Percentiles rank a stretch among this genome's conserved stretches.
Evolutionary conservation across 1,284 basidiomycete genomes (phyloP).

Genomic region (Naganishia sp.): DNA sequence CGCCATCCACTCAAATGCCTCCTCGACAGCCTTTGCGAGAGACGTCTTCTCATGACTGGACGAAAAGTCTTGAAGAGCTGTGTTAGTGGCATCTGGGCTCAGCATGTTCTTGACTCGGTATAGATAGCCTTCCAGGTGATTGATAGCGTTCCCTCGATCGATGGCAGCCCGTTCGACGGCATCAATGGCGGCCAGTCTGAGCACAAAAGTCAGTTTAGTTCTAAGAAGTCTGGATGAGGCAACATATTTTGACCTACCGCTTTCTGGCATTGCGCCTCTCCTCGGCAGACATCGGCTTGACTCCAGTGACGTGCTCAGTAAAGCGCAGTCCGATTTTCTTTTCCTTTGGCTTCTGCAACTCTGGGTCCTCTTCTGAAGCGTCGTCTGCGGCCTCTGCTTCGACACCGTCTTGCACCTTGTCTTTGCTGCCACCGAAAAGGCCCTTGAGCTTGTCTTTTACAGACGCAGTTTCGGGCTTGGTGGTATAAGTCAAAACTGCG

Average conservation of each 20-base stretch:
- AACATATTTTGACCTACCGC: constrained; percentile 57
- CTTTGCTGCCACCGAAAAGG: constrained; percentile 68
- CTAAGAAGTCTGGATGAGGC: not conserved
- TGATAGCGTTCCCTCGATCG: constrained; percentile 84
- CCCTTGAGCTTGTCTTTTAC: constrained; percentile 76
- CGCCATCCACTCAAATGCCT: constrained; percentile 77
- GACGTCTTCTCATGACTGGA: constrained; percentile 68
- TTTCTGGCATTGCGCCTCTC: constrained; percentile 71
- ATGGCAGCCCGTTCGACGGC: constrained; percentile 73
- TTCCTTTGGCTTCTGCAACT: constrained; percentile 38
- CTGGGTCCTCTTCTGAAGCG: constrained; percentile 42
- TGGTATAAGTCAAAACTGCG: constrained; percentile 66
- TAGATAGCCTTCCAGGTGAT: constrained; percentile 86
- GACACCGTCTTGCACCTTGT: constrained; percentile 43
- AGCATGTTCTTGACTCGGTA: constrained; percentile 87
- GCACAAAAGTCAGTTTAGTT: not conserved
- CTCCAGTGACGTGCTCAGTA: constrained; percentile 63
- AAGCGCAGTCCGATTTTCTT: constrained; percentile 61
- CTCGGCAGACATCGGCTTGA: constrained; percentile 69
- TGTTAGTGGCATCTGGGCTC: constrained; percentile 61
- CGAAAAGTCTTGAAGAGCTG: constrained; percentile 77
- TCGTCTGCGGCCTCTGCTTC: constrained; percentile 52
- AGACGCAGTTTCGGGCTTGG: constrained; percentile 61
- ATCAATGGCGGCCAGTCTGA: constrained; percentile 76
- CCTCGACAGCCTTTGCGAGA: constrained; percentile 67